Evolutionary conservation across 768 basidiomycete genomes (phyloP).

Genomic region (Russula virescens): DNA sequence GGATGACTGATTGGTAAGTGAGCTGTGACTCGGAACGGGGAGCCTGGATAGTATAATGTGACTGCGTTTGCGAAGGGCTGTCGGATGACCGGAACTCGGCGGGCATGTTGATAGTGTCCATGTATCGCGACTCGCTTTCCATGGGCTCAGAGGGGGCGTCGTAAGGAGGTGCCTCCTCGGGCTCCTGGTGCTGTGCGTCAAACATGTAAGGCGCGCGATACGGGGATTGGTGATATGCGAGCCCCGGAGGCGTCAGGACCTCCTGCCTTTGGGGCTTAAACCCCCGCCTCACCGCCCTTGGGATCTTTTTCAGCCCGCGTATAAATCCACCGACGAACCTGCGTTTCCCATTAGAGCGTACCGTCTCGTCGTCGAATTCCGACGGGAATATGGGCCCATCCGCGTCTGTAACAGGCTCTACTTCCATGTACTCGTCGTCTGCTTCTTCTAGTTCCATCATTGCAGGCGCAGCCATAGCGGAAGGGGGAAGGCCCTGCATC

Average conservation of each 20-base stretch:
- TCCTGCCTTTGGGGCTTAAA: slow-evolving; percentile 9
- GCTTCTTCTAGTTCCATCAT: slow-evolving; percentile 14
- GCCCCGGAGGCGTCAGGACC: slow-evolving; percentile 1
- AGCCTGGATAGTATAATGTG: slow-evolving; percentile 15
- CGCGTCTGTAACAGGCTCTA: slow-evolving; percentile 5
- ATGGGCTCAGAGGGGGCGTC: slow-evolving; percentile 2
- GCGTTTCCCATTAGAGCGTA: background rate
- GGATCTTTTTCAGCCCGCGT: slow-evolving; percentile 15
- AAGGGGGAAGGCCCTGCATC: slow-evolving; percentile 9
- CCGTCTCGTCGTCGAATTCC: slow-evolving; percentile 5
- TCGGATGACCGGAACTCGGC: background rate
- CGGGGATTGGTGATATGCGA: background rate
- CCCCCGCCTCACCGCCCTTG: slow-evolving; percentile 18
- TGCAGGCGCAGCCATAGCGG: background rate
- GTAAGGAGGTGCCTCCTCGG: slow-evolving; percentile 16
- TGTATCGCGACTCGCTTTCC: slow-evolving; percentile 12
- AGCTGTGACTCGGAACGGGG: slow-evolving; percentile 22
- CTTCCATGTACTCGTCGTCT: slow-evolving; percentile 17
- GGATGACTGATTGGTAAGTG: slow-evolving; percentile 19
- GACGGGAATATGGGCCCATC: background rate
- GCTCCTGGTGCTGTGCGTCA: background rate
- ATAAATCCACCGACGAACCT: slow-evolving; percentile 25
- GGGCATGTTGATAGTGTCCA: slow-evolving; percentile 17
- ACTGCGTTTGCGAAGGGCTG: slow-evolving; percentile 5
- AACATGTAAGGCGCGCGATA: background rate